A percentile compares a stretch with the other conserved stretches of the same genome.
Conservation (phyloP, 257 asterid species). For the Dorcoceras hygrometricum region DNA sequence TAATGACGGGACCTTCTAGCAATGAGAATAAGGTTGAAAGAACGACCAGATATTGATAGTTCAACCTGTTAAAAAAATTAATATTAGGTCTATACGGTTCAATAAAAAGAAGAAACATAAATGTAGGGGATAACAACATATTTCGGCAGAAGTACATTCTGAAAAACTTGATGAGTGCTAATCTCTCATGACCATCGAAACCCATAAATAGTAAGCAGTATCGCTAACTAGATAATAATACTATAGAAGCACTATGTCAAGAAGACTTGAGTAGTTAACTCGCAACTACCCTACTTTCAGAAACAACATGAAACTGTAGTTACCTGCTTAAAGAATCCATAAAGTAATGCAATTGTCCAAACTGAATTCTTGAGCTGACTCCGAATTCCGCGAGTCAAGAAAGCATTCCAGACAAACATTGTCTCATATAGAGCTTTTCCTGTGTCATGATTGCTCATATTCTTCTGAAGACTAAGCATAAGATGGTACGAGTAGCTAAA, state of each 20-base stretch:
- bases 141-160: background rate
- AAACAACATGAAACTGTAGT: slow-evolving; percentile 8
- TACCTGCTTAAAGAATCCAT: slow-evolving; percentile 96
- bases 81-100: background rate
- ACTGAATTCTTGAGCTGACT: slow-evolving; percentile 66
- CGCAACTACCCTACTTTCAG: background rate
- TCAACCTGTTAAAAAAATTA: slow-evolving; percentile 47
- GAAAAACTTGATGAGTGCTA: background rate
- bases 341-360: slow-evolving; percentile 92
- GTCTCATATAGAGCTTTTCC: slow-evolving; percentile 69
- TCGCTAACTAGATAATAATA: background rate
- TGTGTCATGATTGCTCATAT: slow-evolving; percentile 59
- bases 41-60: slow-evolving; percentile 55
- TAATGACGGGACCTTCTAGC: slow-evolving; percentile 96
- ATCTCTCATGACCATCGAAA: background rate
- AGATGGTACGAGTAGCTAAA: slow-evolving; percentile 93
- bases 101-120: slow-evolving; percentile 4
- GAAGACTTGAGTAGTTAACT: background rate
- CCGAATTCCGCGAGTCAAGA: slow-evolving; percentile 81
- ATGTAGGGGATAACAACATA: background rate
- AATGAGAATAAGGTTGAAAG: slow-evolving; percentile 61
- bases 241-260: background rate
- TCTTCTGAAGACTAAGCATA: slow-evolving; percentile 93
- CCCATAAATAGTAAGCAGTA: slow-evolving; percentile 1
- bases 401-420: slow-evolving; percentile 98